Conservation (phyloP, 257 asterid genomes). For the Datura wrightii region DNA sequence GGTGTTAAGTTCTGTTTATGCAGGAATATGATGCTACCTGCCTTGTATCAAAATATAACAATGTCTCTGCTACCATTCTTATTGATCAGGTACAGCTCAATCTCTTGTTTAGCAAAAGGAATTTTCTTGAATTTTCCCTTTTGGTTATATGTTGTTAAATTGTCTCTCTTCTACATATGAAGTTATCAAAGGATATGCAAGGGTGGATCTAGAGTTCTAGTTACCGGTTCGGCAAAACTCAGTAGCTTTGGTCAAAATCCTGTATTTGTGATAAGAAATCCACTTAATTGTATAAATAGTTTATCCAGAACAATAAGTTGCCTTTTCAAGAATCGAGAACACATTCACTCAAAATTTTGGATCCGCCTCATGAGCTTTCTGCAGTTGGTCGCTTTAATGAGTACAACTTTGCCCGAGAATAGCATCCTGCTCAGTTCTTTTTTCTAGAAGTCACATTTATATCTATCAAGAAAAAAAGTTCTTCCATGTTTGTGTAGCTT, state of each 20-base stretch:
- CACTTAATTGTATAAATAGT: neutral
- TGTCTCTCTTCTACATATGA: neutral
- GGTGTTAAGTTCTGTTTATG: constrained; percentile 32
- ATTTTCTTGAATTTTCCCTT: constrained; percentile 5
- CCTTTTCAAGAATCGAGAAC: neutral
- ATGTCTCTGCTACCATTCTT: constrained; percentile 77
- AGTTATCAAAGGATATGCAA: neutral
- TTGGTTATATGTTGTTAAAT: neutral
- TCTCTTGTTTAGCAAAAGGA: neutral
- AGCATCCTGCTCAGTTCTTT: neutral
- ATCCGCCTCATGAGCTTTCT: neutral
- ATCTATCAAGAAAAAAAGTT: neutral
- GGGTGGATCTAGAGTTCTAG: neutral
- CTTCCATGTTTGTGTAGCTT: neutral
- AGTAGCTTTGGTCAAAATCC: neutral
- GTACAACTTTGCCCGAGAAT: neutral
- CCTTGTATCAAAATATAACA: constrained; percentile 66
- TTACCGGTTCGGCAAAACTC: neutral
- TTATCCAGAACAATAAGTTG: neutral
- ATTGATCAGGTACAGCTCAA: constrained; percentile 80
- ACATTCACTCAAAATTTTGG: neutral
- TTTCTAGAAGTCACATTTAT: neutral
- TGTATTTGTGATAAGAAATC: neutral
- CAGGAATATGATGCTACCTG: constrained; percentile 95
- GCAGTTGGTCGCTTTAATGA: neutral